Percentiles rank a stretch among this genome's conserved stretches.
phyloP scores from a whole-genome alignment of 768 basidiomycete genomes.

The Pholiota conissans region DNA sequence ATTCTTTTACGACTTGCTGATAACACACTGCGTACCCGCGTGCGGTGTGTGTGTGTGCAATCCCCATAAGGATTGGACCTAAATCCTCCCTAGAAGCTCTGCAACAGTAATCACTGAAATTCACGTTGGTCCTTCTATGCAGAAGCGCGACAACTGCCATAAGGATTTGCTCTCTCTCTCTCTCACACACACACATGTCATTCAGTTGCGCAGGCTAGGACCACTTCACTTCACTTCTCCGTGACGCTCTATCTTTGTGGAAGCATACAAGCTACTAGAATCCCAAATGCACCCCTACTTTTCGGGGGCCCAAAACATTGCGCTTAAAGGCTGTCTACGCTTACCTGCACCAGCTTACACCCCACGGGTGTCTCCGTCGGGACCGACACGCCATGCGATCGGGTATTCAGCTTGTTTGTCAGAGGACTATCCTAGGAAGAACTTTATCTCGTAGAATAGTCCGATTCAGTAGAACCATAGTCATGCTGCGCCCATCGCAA shows the following conservation, averaged over 20 bases:
- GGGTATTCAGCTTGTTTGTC: neutral
- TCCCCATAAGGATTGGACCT: slow-evolving; percentile 1
- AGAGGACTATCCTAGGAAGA: neutral
- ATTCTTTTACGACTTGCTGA: neutral
- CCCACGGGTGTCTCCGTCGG: neutral
- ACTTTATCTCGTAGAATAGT: neutral
- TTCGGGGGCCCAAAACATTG: neutral
- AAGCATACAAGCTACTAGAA: neutral
- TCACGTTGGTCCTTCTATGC: neutral
- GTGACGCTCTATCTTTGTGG: too few species aligned
- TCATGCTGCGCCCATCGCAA: neutral
- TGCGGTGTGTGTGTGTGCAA: slow-evolving; percentile 1
- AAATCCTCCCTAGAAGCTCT: neutral
- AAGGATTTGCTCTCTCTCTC: slow-evolving; percentile 2
- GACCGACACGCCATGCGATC: slow-evolving; percentile 6
- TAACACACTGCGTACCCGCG: neutral
- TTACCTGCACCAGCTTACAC: neutral
- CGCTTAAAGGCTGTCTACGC: slow-evolving; percentile 1
- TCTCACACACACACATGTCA: neutral
- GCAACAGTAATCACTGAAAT: neutral
- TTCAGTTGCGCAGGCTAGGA: neutral
- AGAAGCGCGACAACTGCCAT: slow-evolving; percentile 2
- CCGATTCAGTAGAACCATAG: neutral
- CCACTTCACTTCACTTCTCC: neutral
- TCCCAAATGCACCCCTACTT: neutral